Evolutionary conservation across 148 eudicot genomes (phyloP).

Genomic region (Amaranthus hypochondriacus): DNA sequence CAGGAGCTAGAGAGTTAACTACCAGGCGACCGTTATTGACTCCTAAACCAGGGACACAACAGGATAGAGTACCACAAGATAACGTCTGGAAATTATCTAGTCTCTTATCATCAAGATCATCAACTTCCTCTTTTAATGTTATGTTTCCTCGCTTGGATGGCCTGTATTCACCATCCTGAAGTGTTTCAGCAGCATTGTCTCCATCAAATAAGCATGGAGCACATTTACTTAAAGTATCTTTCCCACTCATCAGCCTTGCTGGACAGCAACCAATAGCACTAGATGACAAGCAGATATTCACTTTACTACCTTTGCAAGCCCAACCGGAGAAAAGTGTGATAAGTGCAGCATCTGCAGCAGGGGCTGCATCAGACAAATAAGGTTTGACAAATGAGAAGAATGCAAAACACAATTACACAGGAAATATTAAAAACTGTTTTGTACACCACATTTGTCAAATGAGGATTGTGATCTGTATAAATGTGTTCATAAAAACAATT

Average conservation of each 20-base stretch:
- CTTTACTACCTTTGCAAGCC: conserved; percentile 85
- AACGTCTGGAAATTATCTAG: conserved; percentile 30
- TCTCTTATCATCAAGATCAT: conserved; percentile 27
- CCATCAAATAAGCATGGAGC: conserved; percentile 27
- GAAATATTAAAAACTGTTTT: too few relatives aligned
- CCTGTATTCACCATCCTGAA: conserved; percentile 28
- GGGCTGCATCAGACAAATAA: conserved; percentile 54
- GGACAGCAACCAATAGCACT: conserved; percentile 63
- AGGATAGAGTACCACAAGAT: conserved; percentile 56
- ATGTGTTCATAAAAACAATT: too few relatives aligned
- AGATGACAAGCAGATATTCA: conserved; percentile 61
- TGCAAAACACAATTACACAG: background rate
- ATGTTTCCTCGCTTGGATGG: conserved; percentile 42
- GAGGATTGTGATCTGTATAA: too few relatives aligned
- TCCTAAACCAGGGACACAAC: conserved; percentile 91
- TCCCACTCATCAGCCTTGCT: conserved; percentile 39
- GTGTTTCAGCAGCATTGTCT: conserved; percentile 20
- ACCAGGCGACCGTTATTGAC: conserved; percentile 56
- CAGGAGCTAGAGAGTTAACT: conserved; percentile 49
- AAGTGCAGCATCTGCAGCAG: conserved; percentile 69
- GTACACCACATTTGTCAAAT: too few relatives aligned
- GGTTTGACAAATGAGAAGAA: conserved; percentile 15
- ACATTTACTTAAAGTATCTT: conserved; percentile 34
- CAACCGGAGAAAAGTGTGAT: conserved; percentile 94
- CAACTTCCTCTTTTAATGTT: conserved; percentile 27